Percentiles rank a stretch among this genome's conserved stretches.
Evolutionary conservation across 305 asterid genomes (phyloP).

Genomic region (Nicotiana rustica): DNA sequence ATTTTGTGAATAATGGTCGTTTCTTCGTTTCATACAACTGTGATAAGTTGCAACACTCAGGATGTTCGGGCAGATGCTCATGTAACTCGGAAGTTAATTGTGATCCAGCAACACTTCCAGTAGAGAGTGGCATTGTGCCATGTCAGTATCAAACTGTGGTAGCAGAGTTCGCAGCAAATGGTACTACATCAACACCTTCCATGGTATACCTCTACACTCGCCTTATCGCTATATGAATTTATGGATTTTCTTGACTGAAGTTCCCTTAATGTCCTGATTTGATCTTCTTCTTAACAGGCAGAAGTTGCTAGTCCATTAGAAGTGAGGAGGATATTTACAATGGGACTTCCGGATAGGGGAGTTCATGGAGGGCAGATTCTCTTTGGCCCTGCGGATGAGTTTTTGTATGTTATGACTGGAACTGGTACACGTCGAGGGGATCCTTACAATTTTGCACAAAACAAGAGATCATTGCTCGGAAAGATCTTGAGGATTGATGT

Average conservation of each 20-base stretch:
- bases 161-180: conserved; percentile 77
- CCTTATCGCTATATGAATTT: neutral
- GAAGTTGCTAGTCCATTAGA: conserved; percentile 68
- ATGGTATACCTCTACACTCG: conserved; percentile 46
- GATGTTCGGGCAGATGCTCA: conserved; percentile 84
- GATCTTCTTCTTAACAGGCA: conserved; percentile 51
- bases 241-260: neutral
- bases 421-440: conserved; percentile 83
- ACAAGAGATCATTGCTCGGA: conserved; percentile 90
- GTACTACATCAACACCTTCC: conserved; percentile 60
- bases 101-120: conserved; percentile 71
- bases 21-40: conserved; percentile 80
- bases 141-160: conserved; percentile 79
- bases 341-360: conserved; percentile 81
- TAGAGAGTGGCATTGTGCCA: conserved; percentile 70
- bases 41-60: conserved; percentile 74
- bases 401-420: conserved; percentile 92
- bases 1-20: conserved; percentile 71
- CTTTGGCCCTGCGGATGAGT: conserved; percentile 84
- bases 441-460: conserved; percentile 84
- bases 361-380: conserved; percentile 91
- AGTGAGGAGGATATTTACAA: conserved; percentile 81
- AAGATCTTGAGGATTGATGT: conserved; percentile 91
- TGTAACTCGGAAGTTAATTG: conserved; percentile 85
- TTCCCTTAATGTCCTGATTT: neutral